These are phyloP conservation scores for Lobulomyces angularis DNA, from an alignment of 192 early-diverging fungal species.

Conservation along the genomic window DNA sequence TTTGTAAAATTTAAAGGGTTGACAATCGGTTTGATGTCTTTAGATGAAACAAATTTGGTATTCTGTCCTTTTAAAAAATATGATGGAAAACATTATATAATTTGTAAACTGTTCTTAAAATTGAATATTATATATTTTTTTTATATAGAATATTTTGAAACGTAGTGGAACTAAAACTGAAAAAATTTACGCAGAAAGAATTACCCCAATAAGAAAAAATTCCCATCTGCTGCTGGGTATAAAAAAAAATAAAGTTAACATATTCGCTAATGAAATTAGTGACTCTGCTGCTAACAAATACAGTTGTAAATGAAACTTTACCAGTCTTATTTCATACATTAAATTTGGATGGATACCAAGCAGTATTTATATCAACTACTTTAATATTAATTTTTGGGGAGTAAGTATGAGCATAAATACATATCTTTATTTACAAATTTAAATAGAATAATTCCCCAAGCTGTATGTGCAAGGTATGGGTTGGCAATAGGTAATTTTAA, in stretches of 20 bases:
- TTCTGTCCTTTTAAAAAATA: neutral
- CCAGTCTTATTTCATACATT: constrained; percentile 15
- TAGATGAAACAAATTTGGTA: constrained; percentile 52
- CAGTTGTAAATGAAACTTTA: constrained; percentile 81
- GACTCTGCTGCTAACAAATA: constrained; percentile 83
- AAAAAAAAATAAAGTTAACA: too few relatives aligned
- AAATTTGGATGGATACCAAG: constrained; percentile 53
- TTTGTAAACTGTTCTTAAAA: neutral
- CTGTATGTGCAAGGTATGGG: constrained; percentile 77
- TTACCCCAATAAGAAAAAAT: constrained; percentile 77
- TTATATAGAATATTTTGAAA: constrained; percentile 52
- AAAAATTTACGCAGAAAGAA: constrained; percentile 59
- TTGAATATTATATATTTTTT: neutral
- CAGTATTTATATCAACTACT: constrained; percentile 75
- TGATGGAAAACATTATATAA: neutral
- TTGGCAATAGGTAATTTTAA: constrained; percentile 77
- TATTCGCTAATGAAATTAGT: too few relatives aligned
- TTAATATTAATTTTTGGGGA: constrained; percentile 92
- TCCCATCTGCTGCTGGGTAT: constrained; percentile 91
- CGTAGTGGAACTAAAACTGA: constrained; percentile 60
- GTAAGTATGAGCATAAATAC: constrained; percentile 21
- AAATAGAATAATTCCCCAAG: constrained; percentile 70
- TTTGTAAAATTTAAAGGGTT: constrained; percentile 16
- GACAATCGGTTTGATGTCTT: constrained; percentile 62
- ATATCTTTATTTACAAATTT: constrained; percentile 1